Base-by-base conservation (phyloP, 202 grass and related monocot genomes). In the Sporobolus alterniflorus region DNA sequence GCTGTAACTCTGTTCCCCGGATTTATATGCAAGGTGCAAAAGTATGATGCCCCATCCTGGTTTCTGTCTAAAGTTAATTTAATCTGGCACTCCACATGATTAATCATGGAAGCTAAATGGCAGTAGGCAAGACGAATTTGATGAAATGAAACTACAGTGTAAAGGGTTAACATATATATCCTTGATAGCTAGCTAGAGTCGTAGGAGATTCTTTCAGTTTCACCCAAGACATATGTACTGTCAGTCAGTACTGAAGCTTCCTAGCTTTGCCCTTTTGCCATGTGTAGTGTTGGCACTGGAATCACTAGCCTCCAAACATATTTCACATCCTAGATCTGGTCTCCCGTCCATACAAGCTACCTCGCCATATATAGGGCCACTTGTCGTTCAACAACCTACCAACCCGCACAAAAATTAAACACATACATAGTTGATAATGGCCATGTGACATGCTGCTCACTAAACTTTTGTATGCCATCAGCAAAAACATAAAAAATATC, bases 351-450 rank as follows among this genome's bases (percentile, higher is more conserved):
- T 57, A 47, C 66, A 21, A 47, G 60, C n/a, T 72, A 33, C 8
- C 67, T 73, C 51, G 25, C 42, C 32, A 44, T 44, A 2, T 43
- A 28, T 60, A 20, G 57, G 67, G 63, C 32, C 67, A 21, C 50
- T 9, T 85, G 12, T 71, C 82, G 59, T 71, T 69, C 51, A 90
- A 62, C 78, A 83, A 21, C 78, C 42, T 68, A 52, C 54, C 50
- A 51, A 50, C 40, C 46, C 36, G 1, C 34, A 39, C 1, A 22
- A 33, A 22, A 80, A 36, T 67, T 30, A 80, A 46, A 83, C 7
- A 56, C n/a, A 44, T 29, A 15, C 7, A 57, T 57, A 62, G 57
- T 56, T 56, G 25, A 62, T 17, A 31, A 31, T 71, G 10, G 16
- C 55, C 54, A 69, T 26, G 54, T 70, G 31, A 33, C 64, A 52